These are phyloP conservation scores for Leishmania tarentolae DNA, from an alignment of 208 protist species.

Conservation along the genomic window DNA sequence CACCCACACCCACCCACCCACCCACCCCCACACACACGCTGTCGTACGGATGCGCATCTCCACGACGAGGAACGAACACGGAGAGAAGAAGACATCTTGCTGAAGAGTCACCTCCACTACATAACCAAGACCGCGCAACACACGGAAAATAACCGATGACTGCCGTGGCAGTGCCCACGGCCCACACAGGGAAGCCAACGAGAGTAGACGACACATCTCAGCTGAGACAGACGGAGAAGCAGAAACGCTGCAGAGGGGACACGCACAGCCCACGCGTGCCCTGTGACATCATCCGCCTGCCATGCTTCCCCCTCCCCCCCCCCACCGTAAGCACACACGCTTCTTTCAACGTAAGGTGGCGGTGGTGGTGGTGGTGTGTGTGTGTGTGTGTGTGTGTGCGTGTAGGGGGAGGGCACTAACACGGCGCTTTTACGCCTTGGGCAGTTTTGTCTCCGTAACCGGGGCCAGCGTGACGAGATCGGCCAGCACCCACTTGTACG, in stretches of 20 bases:
- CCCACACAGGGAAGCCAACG: neutral
- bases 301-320: neutral
- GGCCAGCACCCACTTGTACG: constrained; percentile 65
- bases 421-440: constrained; percentile 14
- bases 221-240: neutral
- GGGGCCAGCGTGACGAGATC: constrained; percentile 49
- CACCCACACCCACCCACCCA: no score
- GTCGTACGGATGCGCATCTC: no score
- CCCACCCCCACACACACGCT: no score
- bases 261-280: neutral
- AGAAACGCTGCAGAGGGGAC: neutral
- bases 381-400: no score
- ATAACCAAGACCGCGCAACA: neutral
- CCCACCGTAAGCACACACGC: neutral
- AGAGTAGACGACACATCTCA: neutral
- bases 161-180: no score
- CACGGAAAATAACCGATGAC: no score
- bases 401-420: neutral
- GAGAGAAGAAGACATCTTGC: neutral
- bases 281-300: neutral
- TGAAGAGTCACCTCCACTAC: neutral
- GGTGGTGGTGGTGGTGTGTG: neutral
- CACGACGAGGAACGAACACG: no score
- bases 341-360: neutral
- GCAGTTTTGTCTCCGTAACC: constrained; percentile 29